Conservation (phyloP, 2,329 filamentous ascomycete genomes). For the Exophiala alcalophila region DNA sequence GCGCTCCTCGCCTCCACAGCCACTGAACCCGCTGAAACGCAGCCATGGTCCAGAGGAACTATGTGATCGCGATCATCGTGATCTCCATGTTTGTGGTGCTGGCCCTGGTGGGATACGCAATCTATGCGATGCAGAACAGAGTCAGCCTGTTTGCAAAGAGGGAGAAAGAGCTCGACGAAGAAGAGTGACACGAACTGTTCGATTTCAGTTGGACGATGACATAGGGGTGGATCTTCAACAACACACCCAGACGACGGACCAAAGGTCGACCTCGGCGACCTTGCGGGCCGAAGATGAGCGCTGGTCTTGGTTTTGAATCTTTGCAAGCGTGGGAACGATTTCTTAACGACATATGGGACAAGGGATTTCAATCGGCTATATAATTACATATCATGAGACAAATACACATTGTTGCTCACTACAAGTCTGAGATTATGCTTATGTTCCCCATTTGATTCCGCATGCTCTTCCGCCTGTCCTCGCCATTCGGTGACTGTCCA, state of each 20-base stretch:
- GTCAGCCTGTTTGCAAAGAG: slow-evolving; percentile 33
- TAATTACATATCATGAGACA: background rate
- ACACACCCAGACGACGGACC: slow-evolving; percentile 1
- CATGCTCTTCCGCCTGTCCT: slow-evolving; percentile 15
- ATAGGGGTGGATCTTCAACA: background rate
- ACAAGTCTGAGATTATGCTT: slow-evolving; percentile 25
- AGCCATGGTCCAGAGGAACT: slow-evolving; percentile 45
- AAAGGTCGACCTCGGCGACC: slow-evolving; percentile 17
- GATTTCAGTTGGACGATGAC: slow-evolving; percentile 23
- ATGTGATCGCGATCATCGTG: slow-evolving; percentile 50
- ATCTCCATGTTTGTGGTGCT: slow-evolving; percentile 49
- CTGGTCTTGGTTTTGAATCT: slow-evolving; percentile 25
- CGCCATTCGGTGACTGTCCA: slow-evolving; percentile 14
- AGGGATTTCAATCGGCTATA: background rate
- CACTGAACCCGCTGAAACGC: background rate
- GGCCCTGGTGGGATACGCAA: slow-evolving; percentile 40
- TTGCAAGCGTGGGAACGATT: slow-evolving; percentile 9
- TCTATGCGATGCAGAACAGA: slow-evolving; percentile 37
- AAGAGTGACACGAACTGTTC: slow-evolving; percentile 25
- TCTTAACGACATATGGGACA: background rate
- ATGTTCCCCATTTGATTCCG: slow-evolving; percentile 24
- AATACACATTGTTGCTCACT: background rate
- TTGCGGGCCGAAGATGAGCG: slow-evolving; percentile 22
- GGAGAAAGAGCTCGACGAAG: slow-evolving; percentile 33
- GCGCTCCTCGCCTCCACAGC: background rate